Base-by-base conservation (phyloP, 768 basidiomycete genomes). In the Mycena sanguinolenta region DNA sequence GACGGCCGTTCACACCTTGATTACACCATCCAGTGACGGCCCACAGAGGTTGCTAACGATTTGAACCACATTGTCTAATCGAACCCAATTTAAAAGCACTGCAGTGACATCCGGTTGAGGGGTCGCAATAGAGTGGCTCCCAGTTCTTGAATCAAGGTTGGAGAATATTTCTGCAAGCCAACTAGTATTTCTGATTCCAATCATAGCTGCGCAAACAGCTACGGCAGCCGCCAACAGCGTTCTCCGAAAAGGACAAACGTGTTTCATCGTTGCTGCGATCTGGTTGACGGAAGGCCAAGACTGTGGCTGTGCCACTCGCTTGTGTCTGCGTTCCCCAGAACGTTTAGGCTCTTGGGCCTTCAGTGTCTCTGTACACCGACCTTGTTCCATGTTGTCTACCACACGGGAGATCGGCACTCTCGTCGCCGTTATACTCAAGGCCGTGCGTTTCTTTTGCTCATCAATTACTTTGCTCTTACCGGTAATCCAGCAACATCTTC, bases 341-440 rank as follows among this genome's bases (percentile, higher is more conserved):
- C 67, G 25, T 65, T 59, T 72, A 52, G 50, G 32, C 21, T n/a
- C n/a, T 55, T 36, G 21, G 23, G 3, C 32, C 54, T 28, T 55
- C 6, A n/a, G 16, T 30, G 12, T 28, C 46, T 58, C 54, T 63
- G 65, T 55, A 57, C 55, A 54, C 42, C 69, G n/a, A n/a, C n/a
- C 46, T 57, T 32, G 49, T 74, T 61, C 72, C 77, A 92, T 93
- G 91, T 84, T 90, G 70, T 80, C 85, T 69, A 82, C 87, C 63
- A 85, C 91, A 67, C 88, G 87, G 72, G 91, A 94, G 82, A 93
- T 99, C 70, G 97, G 97, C 42, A 98, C 97, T 23, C 90, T 99
- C 80, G 91, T 98, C 73, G 94, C 92, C 58, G 95, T 99, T 76
- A 89, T 99, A 42, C 88, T 97, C 72, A 95, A 97, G 85, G 97